phyloP scores from a whole-genome alignment of 495 filamentous ascomycete species.

The Aspergillus kassunensis region DNA sequence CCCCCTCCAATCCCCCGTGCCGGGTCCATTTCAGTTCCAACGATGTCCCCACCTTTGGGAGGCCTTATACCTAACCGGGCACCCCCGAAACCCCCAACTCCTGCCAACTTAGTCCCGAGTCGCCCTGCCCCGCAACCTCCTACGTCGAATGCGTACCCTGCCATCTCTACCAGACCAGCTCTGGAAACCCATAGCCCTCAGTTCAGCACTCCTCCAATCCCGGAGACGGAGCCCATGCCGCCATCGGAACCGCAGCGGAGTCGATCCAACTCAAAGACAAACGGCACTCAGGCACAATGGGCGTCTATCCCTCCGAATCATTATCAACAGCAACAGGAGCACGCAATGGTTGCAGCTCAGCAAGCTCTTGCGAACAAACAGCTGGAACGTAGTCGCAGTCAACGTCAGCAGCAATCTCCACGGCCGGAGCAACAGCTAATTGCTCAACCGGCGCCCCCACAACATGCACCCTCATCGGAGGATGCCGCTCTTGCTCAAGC shows the following conservation, averaged over 20 bases:
- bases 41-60: slow-evolving; percentile 32
- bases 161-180: slow-evolving; percentile 16
- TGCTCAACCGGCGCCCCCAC: slow-evolving; percentile 20
- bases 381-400: slow-evolving; percentile 63
- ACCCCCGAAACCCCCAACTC: slow-evolving; percentile 40
- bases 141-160: slow-evolving; percentile 22
- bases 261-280: slow-evolving; percentile 38
- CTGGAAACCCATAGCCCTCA: slow-evolving; percentile 25
- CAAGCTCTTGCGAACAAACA: slow-evolving; percentile 57
- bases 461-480: slow-evolving; percentile 20
- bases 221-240: slow-evolving; percentile 56
- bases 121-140: slow-evolving; percentile 53
- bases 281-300: slow-evolving; percentile 34
- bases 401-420: slow-evolving; percentile 47
- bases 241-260: slow-evolving; percentile 45
- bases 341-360: slow-evolving; percentile 69
- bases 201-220: slow-evolving; percentile 34
- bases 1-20: slow-evolving; percentile 82
- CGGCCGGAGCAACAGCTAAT: slow-evolving; percentile 27
- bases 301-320: slow-evolving; percentile 39
- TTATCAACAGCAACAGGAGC: slow-evolving; percentile 84
- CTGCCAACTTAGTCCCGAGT: slow-evolving; percentile 28
- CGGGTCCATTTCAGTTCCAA: slow-evolving; percentile 21
- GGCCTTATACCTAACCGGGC: slow-evolving; percentile 41
- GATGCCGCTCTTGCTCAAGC: slow-evolving; percentile 38